Evolutionary conservation across 345 rosid species (phyloP).

Genomic region (Excoecaria agallocha): DNA sequence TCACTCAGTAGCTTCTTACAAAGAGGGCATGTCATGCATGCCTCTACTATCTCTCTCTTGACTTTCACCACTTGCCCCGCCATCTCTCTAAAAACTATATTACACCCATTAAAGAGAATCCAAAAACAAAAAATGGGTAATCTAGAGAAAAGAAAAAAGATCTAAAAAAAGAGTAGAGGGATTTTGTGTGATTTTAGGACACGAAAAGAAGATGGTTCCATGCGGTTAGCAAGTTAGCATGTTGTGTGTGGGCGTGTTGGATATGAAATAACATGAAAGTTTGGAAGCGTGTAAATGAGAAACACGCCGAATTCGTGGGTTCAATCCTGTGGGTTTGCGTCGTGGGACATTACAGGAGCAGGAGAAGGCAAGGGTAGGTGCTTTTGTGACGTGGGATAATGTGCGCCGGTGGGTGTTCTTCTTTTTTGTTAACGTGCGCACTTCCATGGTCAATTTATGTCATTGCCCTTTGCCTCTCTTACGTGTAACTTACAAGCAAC

Average conservation of each 20-base stretch:
- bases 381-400: neutral
- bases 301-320: slow-evolving; percentile 1
- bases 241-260: neutral
- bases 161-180: neutral
- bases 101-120: slow-evolving; percentile 1
- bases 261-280: neutral
- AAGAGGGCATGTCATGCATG: slow-evolving; percentile 82
- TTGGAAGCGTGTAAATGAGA: neutral
- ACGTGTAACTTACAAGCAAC: slow-evolving; percentile 2
- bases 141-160: slow-evolving; percentile 3
- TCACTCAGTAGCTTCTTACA: slow-evolving; percentile 57
- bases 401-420: neutral
- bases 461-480: neutral
- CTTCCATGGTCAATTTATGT: neutral
- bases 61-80: slow-evolving; percentile 47
- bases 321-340: neutral
- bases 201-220: neutral
- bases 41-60: slow-evolving; percentile 45
- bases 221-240: no score
- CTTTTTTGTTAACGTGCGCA: slow-evolving; percentile 2
- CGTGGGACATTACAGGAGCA: neutral
- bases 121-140: neutral
- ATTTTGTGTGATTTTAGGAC: slow-evolving; percentile 2
- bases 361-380: neutral
- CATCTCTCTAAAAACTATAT: slow-evolving; percentile 22